Percentiles rank a stretch among this genome's conserved stretches.
phyloP scores from a whole-genome alignment of 768 basidiomycete genomes.

The Fistulinella prunicolor region DNA sequence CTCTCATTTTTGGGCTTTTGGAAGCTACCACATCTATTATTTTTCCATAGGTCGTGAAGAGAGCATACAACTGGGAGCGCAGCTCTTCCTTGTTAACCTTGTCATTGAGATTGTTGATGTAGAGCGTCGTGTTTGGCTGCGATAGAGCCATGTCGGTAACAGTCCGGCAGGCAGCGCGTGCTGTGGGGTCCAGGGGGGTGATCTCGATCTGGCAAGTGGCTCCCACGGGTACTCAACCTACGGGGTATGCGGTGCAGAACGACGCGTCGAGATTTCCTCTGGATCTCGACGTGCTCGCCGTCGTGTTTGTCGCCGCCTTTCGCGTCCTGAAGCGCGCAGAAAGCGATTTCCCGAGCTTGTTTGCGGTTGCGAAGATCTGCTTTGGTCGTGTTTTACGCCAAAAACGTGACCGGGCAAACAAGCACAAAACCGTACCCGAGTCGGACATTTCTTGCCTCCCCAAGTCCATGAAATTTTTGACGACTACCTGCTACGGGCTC shows the following conservation, averaged over 20 bases:
- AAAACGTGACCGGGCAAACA: conserved; percentile 34
- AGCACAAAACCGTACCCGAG: conserved; percentile 24
- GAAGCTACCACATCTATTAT: conserved; percentile 91
- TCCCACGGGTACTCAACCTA: conserved; percentile 20
- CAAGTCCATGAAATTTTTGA: conserved; percentile 36
- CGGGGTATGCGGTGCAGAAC: not conserved
- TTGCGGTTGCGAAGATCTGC: conserved; percentile 5
- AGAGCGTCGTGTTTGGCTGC: conserved; percentile 86
- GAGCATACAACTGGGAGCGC: conserved; percentile 72
- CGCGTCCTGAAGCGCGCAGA: conserved; percentile 2
- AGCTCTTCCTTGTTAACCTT: conserved; percentile 92
- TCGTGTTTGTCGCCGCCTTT: conserved; percentile 5
- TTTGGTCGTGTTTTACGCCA: conserved; percentile 27
- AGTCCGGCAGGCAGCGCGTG: not conserved
- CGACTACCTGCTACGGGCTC: conserved; percentile 26
- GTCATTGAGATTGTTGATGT: conserved; percentile 91
- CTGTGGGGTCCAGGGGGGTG: not conserved
- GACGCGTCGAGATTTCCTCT: not conserved
- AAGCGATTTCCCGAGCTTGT: not conserved
- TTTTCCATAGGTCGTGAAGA: conserved; percentile 93
- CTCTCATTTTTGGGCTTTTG: conserved; percentile 81
- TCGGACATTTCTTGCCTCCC: conserved; percentile 11
- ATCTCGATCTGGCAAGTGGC: conserved; percentile 17
- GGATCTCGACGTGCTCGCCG: conserved; percentile 1
- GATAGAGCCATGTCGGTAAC: conserved; percentile 40